Evolutionary conservation across 169 alveolate genomes (phyloP), one percentile per base, ranked within the genome.

Genomic region (Cryptosporidium parvum): DNA sequence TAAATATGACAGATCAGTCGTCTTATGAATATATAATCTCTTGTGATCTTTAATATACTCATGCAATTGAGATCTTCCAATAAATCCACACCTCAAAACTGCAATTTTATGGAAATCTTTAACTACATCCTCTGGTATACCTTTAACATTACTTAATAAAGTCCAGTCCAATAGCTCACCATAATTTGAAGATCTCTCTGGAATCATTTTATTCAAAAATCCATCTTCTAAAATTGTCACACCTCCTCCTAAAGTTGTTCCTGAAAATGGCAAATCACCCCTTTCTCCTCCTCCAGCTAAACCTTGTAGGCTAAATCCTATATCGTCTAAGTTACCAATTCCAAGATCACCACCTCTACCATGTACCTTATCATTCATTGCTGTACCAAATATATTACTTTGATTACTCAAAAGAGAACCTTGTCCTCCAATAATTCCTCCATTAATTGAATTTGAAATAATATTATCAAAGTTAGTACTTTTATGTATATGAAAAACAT

Each of bases 111-210:
- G 59, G n/a, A 56, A 73, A 39, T 73, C 86, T 12, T 73, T 53
- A 0, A 73, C 71, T 35, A 73, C 65, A 35, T 73, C 71, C n/a
- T 59, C 86, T 29, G 86, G 86, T 73, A 73, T 37, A 1, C 86
- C 86, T 35, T 56, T 73, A 16, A 73, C 29, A 42, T 23, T 56
- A 6, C 59, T 58, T 21, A 73, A 56, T 18, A 73, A 42, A 7
- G 86, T 73, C 86, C 86, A 73, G n/a, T 73, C 86, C 26, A 73
- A 21, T 9, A 73, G 37, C 29, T 73, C 86, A 0, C 86, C 86
- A 73, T 73, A 73, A 35, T 73, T 59, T 10, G 71, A 56, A 6
- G 61, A 35, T n/a, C 45, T 73, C 21, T 73, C 86, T 6, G 71
- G 59, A 1, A 35, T 35, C 58, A 72, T 26, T 29, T 48, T 53